Evolutionary conservation across 1,139 yeast species (phyloP).

Genomic region (Geotrichum aggregatum): DNA sequence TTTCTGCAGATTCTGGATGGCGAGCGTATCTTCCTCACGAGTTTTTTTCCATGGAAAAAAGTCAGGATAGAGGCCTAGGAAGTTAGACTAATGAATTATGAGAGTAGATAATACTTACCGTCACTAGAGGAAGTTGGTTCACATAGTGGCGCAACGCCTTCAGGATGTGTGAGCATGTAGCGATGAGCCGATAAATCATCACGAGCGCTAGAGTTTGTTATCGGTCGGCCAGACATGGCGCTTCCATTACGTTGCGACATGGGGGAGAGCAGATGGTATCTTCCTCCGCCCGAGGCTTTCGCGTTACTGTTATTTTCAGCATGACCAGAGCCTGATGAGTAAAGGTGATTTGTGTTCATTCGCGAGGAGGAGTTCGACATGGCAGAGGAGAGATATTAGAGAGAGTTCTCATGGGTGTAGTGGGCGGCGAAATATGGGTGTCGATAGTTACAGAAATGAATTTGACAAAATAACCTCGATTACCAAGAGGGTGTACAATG

Average conservation of each 20-base stretch:
- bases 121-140: conserved; percentile 22
- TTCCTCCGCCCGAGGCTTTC: background rate
- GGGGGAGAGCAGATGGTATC: conserved; percentile 9
- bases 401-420: conserved; percentile 13
- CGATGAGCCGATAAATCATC: conserved; percentile 29
- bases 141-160: conserved; percentile 39
- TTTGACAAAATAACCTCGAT: too few relatives aligned
- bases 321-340: background rate
- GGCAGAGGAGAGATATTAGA: conserved; percentile 5
- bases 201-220: conserved; percentile 19
- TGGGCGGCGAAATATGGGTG: background rate
- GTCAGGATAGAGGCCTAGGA: conserved; percentile 57
- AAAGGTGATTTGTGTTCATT: conserved; percentile 14
- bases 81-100: conserved; percentile 2
- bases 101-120: conserved; percentile 17
- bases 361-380: conserved; percentile 19
- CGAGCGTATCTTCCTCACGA: conserved; percentile 50
- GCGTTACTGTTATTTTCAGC: background rate
- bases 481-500: too few relatives aligned
- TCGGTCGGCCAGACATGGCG: conserved; percentile 14
- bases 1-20: conserved; percentile 51
- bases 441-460: background rate
- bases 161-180: conserved; percentile 32
- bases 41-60: conserved; percentile 67
- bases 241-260: conserved; percentile 17